Base-by-base conservation (phyloP, 495 filamentous ascomycete species). In the Aspergillus kassunensis region DNA sequence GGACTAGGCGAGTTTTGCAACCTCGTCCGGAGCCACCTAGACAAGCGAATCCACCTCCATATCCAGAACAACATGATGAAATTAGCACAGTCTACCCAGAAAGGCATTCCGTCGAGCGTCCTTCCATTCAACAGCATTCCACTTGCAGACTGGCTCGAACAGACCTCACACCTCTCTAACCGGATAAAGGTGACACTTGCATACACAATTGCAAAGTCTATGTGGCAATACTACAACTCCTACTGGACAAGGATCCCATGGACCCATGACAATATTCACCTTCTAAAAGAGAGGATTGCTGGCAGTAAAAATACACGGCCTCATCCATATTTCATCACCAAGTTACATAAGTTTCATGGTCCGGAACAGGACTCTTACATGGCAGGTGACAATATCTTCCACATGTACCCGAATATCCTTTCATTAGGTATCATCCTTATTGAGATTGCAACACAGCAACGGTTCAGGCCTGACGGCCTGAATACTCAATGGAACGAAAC, bases 221-320 rank as follows among this genome's bases (percentile, higher is more conserved):
- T 56, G 3, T 60, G 57, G 57, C 53, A 60, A 23, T 60, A 60
- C 25, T 60, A 60, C 21, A 50, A 49, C 39, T 60, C 57, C 5
- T n/a, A 3, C 11, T 60, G 57, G 57, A 56, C 56, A 53, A 45
- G 16, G 21, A 53, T 24, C 18, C 53, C 53, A 0, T 60, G 57
- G 57, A 56, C 53, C 6, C 42, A 53, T 20, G 57, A 60, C 21
- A 56, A 18, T 24, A 60, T 60, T 18, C 50, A 53, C 18, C 1
- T 53, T 1, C 11, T 53, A 7, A 29, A 53, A 11, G 41, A 53
- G 23, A 8, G 23, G 18, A 36, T 16, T 12, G 20, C 6, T 15
- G 16, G 8, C 2, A 35, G 2, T 6, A 21, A 21, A 7, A 16
- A 25, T 5, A 27, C 24, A 2, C 15, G 25, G 29, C 50, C 50